phyloP scores from a whole-genome alignment of 768 basidiomycete species.

The Boletus fagicola region DNA sequence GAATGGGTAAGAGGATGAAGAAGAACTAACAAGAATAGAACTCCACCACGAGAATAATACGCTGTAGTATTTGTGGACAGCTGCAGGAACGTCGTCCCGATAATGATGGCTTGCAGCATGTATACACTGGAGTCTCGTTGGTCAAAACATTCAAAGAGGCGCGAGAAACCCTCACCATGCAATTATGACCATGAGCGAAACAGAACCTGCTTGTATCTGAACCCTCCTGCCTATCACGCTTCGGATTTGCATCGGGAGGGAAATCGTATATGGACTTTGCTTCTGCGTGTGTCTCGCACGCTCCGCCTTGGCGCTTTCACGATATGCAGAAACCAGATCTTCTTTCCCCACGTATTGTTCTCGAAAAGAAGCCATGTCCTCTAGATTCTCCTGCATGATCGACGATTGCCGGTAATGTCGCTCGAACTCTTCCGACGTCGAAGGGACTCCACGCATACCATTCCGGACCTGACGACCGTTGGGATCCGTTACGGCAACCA shows the following conservation, averaged over 20 bases:
- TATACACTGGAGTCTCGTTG: constrained; percentile 36
- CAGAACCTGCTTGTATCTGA: constrained; percentile 44
- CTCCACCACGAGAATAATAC: constrained; percentile 67
- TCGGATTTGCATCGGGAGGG: constrained; percentile 46
- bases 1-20: rapidly evolving
- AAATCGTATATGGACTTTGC: constrained; percentile 49
- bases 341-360: constrained; percentile 44
- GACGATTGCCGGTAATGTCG: constrained; percentile 43
- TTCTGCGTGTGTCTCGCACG: constrained; percentile 47
- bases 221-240: constrained; percentile 47
- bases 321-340: constrained; percentile 44
- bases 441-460: constrained; percentile 26
- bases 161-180: constrained; percentile 10
- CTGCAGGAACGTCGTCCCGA: constrained; percentile 48
- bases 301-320: constrained; percentile 50
- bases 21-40: constrained; percentile 70
- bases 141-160: background rate
- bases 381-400: constrained; percentile 39
- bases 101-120: constrained; percentile 31
- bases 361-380: constrained; percentile 49
- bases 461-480: constrained; percentile 52
- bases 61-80: constrained; percentile 37
- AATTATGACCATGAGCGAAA: constrained; percentile 34
- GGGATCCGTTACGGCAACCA: constrained; percentile 62
- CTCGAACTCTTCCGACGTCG: constrained; percentile 59